phyloP scores from a whole-genome alignment of 1,284 basidiomycete genomes.

The Leccinum subrobustum region DNA sequence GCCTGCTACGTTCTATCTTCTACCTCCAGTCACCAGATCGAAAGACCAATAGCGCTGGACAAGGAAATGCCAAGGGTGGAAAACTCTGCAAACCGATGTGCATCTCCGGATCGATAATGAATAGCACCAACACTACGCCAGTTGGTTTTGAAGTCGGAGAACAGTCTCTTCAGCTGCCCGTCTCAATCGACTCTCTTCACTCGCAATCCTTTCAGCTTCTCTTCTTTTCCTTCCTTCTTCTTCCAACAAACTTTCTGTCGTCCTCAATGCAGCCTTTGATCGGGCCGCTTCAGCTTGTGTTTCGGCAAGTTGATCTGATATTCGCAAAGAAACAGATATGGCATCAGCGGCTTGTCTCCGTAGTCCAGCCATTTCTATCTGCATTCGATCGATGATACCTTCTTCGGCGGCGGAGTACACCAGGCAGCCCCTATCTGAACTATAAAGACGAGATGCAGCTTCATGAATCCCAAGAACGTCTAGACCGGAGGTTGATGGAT shows the following conservation, averaged over 20 bases:
- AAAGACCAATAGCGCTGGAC: background rate
- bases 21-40: background rate
- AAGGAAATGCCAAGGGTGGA: background rate
- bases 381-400: constrained; percentile 52
- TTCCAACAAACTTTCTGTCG: constrained; percentile 55
- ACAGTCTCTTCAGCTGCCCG: constrained; percentile 48
- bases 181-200: constrained; percentile 51
- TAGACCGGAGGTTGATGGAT: constrained; percentile 35
- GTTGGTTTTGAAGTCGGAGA: constrained; percentile 21
- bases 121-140: constrained; percentile 1
- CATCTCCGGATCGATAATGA: constrained; percentile 1
- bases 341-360: constrained; percentile 66
- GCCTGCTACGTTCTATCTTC: background rate
- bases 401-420: constrained; percentile 34
- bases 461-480: constrained; percentile 33
- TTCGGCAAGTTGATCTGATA: constrained; percentile 64
- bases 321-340: constrained; percentile 53
- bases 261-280: constrained; percentile 49
- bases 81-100: background rate
- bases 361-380: constrained; percentile 58
- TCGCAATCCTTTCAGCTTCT: constrained; percentile 54
- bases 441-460: constrained; percentile 28
- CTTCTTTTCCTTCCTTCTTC: constrained; percentile 55
- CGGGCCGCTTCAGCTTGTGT: constrained; percentile 58
- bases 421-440: constrained; percentile 21